Percentiles rank a stretch among this genome's conserved stretches.
Conservation (phyloP, 208 protist genomes). For the Crithidia thermophila region DNA sequence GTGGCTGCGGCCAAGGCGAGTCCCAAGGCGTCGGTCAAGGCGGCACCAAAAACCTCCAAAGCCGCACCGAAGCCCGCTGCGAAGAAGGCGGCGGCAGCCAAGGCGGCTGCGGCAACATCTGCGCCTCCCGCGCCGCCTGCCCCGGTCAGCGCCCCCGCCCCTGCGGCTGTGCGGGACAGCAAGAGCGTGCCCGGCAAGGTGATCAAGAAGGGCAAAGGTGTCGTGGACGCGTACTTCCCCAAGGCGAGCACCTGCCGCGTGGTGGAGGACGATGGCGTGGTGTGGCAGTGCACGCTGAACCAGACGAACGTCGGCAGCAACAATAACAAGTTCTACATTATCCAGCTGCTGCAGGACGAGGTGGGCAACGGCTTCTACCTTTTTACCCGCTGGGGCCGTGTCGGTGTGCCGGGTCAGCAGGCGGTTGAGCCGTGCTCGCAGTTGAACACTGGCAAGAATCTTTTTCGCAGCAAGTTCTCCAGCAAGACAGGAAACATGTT, state of each 20-base stretch:
- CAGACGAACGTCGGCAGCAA: slow-evolving; percentile 77
- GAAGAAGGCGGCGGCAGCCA: slow-evolving; percentile 10
- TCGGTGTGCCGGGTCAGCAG: slow-evolving; percentile 71
- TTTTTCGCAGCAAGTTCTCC: slow-evolving; percentile 56
- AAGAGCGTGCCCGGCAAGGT: slow-evolving; percentile 30
- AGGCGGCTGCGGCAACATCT: slow-evolving; percentile 9
- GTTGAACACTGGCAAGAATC: slow-evolving; percentile 27
- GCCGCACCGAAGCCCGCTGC: neutral
- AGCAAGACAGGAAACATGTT: slow-evolving; percentile 74
- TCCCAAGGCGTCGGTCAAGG: slow-evolving; percentile 9
- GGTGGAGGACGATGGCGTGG: slow-evolving; percentile 42
- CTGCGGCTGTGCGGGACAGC: slow-evolving; percentile 23
- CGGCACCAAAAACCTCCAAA: slow-evolving; percentile 7
- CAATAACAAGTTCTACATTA: slow-evolving; percentile 91
- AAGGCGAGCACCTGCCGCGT: slow-evolving; percentile 62
- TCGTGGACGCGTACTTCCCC: slow-evolving; percentile 63
- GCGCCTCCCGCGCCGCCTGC: neutral
- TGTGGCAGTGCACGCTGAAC: slow-evolving; percentile 87
- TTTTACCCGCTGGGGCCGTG: slow-evolving; percentile 82
- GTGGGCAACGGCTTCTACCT: slow-evolving; percentile 36
- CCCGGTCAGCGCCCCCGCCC: slow-evolving; percentile 8
- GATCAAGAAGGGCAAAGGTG: slow-evolving; percentile 70
- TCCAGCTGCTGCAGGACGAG: slow-evolving; percentile 83
- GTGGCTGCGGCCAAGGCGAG: slow-evolving; percentile 8
- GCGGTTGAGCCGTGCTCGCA: slow-evolving; percentile 33